Evolutionary conservation across 345 rosid genomes (phyloP).

Genomic region (Acer campestre): DNA sequence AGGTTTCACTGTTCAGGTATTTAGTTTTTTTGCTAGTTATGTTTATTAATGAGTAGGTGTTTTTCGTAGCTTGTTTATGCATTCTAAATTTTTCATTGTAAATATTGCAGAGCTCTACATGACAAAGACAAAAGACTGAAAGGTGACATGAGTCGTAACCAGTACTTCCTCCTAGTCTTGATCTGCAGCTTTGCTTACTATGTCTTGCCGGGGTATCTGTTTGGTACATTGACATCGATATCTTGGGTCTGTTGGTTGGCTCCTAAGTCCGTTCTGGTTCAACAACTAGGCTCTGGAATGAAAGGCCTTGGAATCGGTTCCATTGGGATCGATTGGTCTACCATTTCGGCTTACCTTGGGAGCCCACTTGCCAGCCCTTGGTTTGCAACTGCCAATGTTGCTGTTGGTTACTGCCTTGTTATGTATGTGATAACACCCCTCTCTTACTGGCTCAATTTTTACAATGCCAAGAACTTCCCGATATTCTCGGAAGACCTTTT

Average conservation of each 20-base stretch:
- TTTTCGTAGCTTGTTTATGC: neutral
- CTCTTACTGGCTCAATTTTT: constrained; percentile 60
- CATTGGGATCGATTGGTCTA: constrained; percentile 76
- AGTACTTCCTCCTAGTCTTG: constrained; percentile 66
- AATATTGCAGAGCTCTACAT: constrained; percentile 61
- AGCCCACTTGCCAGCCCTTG: constrained; percentile 87
- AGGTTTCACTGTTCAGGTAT: constrained; percentile 83
- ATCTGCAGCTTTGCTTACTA: constrained; percentile 68
- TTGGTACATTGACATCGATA: constrained; percentile 49
- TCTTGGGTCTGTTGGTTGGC: constrained; percentile 88
- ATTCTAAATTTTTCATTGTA: neutral
- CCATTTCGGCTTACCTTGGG: constrained; percentile 66
- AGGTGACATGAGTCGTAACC: constrained; percentile 51
- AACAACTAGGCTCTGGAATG: constrained; percentile 79
- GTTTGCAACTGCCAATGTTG: constrained; percentile 73
- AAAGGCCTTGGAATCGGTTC: constrained; percentile 77
- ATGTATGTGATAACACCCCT: constrained; percentile 70
- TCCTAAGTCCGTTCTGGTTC: constrained; percentile 59
- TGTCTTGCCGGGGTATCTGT: constrained; percentile 62
- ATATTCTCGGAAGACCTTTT: constrained; percentile 57
- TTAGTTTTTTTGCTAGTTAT: neutral
- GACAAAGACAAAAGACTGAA: constrained; percentile 54
- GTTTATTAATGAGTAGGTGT: neutral
- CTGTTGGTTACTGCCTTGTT: constrained; percentile 54
- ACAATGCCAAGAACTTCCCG: constrained; percentile 73